Evolutionary conservation across 2,329 filamentous ascomycete species (phyloP).

Genomic region (Fusarium domesticum): DNA sequence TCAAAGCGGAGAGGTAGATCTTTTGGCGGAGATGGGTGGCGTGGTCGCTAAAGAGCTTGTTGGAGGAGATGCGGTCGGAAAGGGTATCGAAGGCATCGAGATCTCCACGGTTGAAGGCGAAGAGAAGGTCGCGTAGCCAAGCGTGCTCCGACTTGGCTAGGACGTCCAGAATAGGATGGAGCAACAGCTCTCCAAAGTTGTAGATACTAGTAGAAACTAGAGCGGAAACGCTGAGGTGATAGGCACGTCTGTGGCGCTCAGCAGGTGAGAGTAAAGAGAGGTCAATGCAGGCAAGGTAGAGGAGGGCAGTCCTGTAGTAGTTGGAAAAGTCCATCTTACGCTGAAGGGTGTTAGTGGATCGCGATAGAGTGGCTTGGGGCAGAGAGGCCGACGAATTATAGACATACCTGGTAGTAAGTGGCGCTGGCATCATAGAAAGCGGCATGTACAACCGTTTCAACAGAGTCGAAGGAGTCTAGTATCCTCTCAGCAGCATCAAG

Average conservation of each 20-base stretch:
- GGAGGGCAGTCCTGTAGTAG: constrained; percentile 95
- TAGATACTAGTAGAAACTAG: constrained; percentile 94
- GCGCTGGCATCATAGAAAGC: constrained; percentile 95
- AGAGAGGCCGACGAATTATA: neutral
- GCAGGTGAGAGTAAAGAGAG: constrained; percentile 67
- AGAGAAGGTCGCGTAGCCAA: constrained; percentile 94
- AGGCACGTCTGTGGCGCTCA: constrained; percentile 80
- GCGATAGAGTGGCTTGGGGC: constrained; percentile 1
- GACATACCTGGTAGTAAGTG: constrained; percentile 76
- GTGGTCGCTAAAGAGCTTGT: constrained; percentile 76
- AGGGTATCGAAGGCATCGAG: constrained; percentile 82
- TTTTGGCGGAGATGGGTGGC: constrained; percentile 88
- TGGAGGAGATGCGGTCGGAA: constrained; percentile 74
- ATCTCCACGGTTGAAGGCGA: constrained; percentile 96
- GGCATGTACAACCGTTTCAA: constrained; percentile 93
- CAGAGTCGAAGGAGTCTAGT: constrained; percentile 87
- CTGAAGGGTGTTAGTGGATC: constrained; percentile 39
- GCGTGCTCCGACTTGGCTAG: constrained; percentile 66
- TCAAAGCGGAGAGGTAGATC: constrained; percentile 93
- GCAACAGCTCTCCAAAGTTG: constrained; percentile 98
- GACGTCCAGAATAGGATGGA: constrained; percentile 91
- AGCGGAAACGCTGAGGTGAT: constrained; percentile 88
- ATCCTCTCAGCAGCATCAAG: constrained; percentile 84
- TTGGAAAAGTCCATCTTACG: constrained; percentile 87
- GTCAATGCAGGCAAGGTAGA: constrained; percentile 96